Evolutionary conservation across 306 rosid genomes (phyloP).

Genomic region (Pueraria montana): DNA sequence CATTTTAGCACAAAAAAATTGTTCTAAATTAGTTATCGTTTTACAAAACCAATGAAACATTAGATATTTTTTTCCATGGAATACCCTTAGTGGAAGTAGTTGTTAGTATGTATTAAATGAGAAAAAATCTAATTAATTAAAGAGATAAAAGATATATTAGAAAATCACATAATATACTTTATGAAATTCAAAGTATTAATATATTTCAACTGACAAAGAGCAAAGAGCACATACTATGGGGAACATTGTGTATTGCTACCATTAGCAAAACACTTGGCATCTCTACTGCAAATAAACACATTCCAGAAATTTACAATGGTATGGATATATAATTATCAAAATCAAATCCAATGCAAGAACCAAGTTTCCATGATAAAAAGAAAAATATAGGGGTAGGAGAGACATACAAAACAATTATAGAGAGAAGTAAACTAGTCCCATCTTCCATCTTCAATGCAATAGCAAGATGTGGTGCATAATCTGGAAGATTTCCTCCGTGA

Average conservation of each 20-base stretch:
- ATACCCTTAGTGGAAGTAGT: too few relatives aligned
- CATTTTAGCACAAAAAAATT: too few relatives aligned
- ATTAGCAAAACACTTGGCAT: constrained; percentile 93
- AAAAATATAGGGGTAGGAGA: constrained; percentile 19
- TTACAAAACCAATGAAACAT: too few relatives aligned
- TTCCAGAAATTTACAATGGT: constrained; percentile 40
- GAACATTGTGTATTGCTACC: constrained; percentile 97
- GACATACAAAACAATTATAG: constrained; percentile 98
- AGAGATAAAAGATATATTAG: too few relatives aligned
- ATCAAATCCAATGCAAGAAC: constrained; percentile 23
- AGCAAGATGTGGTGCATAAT: constrained; percentile 98
- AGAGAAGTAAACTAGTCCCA: constrained; percentile 96
- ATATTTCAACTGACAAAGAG: constrained; percentile 31
- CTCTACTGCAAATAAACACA: constrained; percentile 79
- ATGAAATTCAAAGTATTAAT: too few relatives aligned
- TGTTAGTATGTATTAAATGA: too few relatives aligned
- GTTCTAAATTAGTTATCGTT: too few relatives aligned
- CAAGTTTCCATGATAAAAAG: not conserved
- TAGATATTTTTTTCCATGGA: too few relatives aligned
- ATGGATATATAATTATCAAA: constrained; percentile 32
- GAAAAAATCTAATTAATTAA: too few relatives aligned
- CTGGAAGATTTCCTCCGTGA: constrained; percentile 94
- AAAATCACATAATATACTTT: too few relatives aligned
- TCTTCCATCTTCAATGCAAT: constrained; percentile 98
- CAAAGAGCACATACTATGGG: constrained; percentile 76